Base-by-base conservation (phyloP, 2,329 filamentous ascomycete genomes). In the Fusarium globosum region DNA sequence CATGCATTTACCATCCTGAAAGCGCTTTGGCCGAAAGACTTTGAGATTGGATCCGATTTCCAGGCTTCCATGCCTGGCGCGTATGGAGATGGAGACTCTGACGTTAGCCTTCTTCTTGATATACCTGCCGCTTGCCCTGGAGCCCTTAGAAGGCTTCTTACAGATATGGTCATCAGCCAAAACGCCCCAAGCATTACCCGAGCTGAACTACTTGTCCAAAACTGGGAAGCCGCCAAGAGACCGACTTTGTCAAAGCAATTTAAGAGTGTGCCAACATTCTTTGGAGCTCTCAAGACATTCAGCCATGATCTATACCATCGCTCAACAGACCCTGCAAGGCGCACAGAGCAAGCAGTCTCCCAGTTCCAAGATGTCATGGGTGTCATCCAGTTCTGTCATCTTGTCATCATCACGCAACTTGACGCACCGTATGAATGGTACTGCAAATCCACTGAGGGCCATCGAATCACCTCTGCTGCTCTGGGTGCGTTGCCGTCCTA, bases 351-450 rank as follows among this genome's bases (percentile, higher is more conserved):
- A 21, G 46, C 62, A 21, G 45, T 39, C 0, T 39, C 35, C 1
- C 62, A 65, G 39, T 65, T 65, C 6, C 48, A 65, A 21, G 41
- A 56, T 4, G 23, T 65, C 0, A 65, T 65, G 60, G 60, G 63
- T 1, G 41, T 36, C 16, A 48, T 65, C 2, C 63, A 65, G 3
- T 20, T 66, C 7, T 66, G 49, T 9, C 64, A 66, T 18, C 5
- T 66, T 6, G 20, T 66, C 0, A 66, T 66, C 1, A 57, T 65
- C 7, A 66, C 61, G 8, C 64, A 66, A 26, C 61, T 66, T 14
- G 61, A 65, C 11, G 64, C 64, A 1, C 61, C 61, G 1, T 58
- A 65, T 4, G 49, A 57, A 15, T 66, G 64, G 64, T 65, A 65
- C 15, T 65, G 63, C 21, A 65, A 12, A 2, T 66, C 38, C 3